Conservation (phyloP, 1,284 basidiomycete species). For the Apiotrichum laibachii region DNA sequence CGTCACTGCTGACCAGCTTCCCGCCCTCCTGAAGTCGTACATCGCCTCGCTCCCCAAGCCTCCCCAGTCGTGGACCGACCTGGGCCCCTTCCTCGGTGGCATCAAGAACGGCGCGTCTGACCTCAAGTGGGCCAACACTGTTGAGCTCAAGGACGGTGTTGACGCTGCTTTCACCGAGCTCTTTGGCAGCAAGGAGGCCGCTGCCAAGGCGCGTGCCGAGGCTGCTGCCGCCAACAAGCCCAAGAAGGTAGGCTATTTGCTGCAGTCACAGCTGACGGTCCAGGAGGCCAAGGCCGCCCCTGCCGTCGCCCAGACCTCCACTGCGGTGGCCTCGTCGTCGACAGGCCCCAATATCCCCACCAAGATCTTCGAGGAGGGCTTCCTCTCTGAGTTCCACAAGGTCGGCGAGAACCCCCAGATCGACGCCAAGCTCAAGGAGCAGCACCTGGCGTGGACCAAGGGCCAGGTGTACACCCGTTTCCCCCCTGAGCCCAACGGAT, state of each 20-base stretch:
- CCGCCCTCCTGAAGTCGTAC: conserved; percentile 62
- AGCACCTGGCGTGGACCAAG: conserved; percentile 76
- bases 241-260: conserved; percentile 53
- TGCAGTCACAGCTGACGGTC: conserved; percentile 5
- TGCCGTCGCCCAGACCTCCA: conserved; percentile 28
- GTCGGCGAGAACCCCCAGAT: conserved; percentile 93
- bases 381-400: conserved; percentile 88
- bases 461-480: conserved; percentile 93
- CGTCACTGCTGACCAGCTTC: conserved; percentile 69
- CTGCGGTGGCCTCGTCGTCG: conserved; percentile 44
- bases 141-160: conserved; percentile 83
- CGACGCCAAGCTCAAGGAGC: conserved; percentile 69
- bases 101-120: conserved; percentile 64
- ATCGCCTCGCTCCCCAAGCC: conserved; percentile 56
- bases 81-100: conserved; percentile 68
- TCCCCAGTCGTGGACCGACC: conserved; percentile 68
- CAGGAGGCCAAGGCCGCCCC: conserved; percentile 58
- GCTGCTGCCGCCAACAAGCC: conserved; percentile 63
- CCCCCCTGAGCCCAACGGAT: conserved; percentile 98
- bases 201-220: conserved; percentile 65
- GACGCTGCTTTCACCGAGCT: conserved; percentile 70
- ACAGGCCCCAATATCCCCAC: conserved; percentile 44
- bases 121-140: conserved; percentile 78
- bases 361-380: conserved; percentile 87
- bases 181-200: conserved; percentile 73